These are phyloP conservation scores for Barnettozyma hawaiiensis DNA, from an alignment of 1,139 yeast species.

Conservation along the genomic window DNA sequence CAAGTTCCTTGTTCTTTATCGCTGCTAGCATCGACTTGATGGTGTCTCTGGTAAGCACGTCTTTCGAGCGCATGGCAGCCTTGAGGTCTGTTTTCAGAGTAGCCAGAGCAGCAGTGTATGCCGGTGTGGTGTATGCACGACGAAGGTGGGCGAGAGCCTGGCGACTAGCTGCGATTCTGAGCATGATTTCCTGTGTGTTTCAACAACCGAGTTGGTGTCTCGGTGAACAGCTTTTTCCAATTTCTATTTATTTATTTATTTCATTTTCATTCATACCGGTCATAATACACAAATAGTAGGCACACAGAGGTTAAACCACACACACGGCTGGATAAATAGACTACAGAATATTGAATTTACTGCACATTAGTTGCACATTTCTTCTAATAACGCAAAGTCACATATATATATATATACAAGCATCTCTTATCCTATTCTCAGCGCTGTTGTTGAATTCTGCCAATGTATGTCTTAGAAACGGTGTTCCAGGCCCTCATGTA, in stretches of 20 bases:
- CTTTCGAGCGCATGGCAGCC: slow-evolving; percentile 43
- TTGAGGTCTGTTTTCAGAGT: slow-evolving; percentile 43
- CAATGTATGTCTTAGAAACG: slow-evolving; percentile 67
- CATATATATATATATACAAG: neutral
- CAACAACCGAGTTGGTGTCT: neutral
- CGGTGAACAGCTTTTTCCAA: too few relatives aligned
- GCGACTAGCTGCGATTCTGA: neutral
- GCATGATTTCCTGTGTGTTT: neutral
- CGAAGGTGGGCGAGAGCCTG: neutral
- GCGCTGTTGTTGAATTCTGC: slow-evolving; percentile 54
- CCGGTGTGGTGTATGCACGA: slow-evolving; percentile 11
- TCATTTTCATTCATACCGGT: too few relatives aligned
- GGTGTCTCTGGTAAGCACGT: slow-evolving; percentile 44
- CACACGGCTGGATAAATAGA: too few relatives aligned
- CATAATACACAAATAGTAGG: too few relatives aligned
- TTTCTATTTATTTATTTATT: too few relatives aligned
- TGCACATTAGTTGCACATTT: too few relatives aligned
- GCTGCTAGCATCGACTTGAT: slow-evolving; percentile 51
- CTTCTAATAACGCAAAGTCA: too few relatives aligned
- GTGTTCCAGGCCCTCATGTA: slow-evolving; percentile 91
- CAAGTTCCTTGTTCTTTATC: slow-evolving; percentile 57
- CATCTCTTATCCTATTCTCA: neutral
- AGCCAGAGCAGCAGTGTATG: slow-evolving; percentile 30
- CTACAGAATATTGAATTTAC: too few relatives aligned
- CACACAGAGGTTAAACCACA: too few relatives aligned